phyloP scores from a whole-genome alignment of 2,329 filamentous ascomycete species.

The Penicillium sp. region DNA sequence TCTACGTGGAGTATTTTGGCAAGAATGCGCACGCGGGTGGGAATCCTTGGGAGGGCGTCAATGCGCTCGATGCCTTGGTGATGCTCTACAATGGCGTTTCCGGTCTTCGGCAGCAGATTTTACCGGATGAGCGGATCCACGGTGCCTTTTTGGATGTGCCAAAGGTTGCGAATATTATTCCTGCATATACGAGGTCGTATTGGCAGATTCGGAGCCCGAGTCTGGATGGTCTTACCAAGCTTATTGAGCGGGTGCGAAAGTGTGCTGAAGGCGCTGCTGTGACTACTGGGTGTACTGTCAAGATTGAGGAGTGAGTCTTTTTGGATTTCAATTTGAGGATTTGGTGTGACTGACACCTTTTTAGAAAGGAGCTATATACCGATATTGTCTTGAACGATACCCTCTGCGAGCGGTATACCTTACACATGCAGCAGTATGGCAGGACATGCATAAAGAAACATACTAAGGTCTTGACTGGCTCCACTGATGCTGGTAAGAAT shows the following conservation, averaged over 20 bases:
- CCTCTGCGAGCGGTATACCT: slow-evolving; percentile 49
- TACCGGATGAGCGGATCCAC: slow-evolving; percentile 57
- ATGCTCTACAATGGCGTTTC: slow-evolving; percentile 52
- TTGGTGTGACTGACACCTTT: background rate
- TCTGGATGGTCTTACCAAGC: slow-evolving; percentile 42
- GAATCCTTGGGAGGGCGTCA: slow-evolving; percentile 62
- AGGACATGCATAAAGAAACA: slow-evolving; percentile 43
- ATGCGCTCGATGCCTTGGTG: slow-evolving; percentile 63
- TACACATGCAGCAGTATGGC: slow-evolving; percentile 49
- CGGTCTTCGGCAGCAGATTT: slow-evolving; percentile 60
- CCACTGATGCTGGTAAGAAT: slow-evolving; percentile 52
- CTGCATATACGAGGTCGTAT: slow-evolving; percentile 52
- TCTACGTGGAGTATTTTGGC: slow-evolving; percentile 52
- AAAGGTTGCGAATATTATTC: slow-evolving; percentile 61
- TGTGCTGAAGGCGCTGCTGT: slow-evolving; percentile 43
- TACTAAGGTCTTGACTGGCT: slow-evolving; percentile 46
- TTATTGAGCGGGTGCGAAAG: slow-evolving; percentile 34
- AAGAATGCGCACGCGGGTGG: slow-evolving; percentile 61
- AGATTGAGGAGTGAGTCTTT: slow-evolving; percentile 34
- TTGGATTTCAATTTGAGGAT: background rate
- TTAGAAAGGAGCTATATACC: slow-evolving; percentile 43
- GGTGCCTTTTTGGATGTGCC: slow-evolving; percentile 60
- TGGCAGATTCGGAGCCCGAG: slow-evolving; percentile 54
- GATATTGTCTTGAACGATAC: slow-evolving; percentile 53
- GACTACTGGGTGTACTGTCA: slow-evolving; percentile 39